A percentile compares a stretch with the other conserved stretches of the same genome.
phyloP scores from a whole-genome alignment of 2,329 filamentous ascomycete genomes.

The Penicillium sp. region DNA sequence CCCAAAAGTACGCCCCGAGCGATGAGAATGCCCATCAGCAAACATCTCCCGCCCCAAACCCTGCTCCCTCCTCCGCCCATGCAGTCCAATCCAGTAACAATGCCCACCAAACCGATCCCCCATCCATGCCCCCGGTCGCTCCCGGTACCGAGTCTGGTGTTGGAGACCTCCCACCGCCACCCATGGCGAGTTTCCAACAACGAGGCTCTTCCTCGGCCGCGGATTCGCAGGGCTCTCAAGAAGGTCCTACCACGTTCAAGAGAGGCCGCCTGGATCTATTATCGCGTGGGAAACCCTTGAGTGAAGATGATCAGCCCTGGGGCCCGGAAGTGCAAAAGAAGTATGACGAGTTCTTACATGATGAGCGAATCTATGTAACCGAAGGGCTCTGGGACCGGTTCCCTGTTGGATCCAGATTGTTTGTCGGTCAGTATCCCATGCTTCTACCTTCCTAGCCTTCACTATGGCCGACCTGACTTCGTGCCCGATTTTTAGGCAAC shows the following conservation, averaged over 20 bases:
- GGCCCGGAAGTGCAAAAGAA: slow-evolving; percentile 56
- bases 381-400: slow-evolving; percentile 61
- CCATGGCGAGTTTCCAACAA: slow-evolving; percentile 50
- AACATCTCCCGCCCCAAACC: slow-evolving; percentile 35
- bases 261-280: slow-evolving; percentile 36
- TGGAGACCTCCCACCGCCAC: slow-evolving; percentile 49
- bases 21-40: slow-evolving; percentile 51
- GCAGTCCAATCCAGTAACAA: slow-evolving; percentile 45
- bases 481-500: slow-evolving; percentile 67
- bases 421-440: slow-evolving; percentile 51
- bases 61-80: slow-evolving; percentile 37
- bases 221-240: slow-evolving; percentile 32
- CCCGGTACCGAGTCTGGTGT: slow-evolving; percentile 45
- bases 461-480: slow-evolving; percentile 14
- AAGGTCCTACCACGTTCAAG: slow-evolving; percentile 31
- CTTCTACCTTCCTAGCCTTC: neutral
- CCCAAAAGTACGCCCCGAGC: slow-evolving; percentile 46
- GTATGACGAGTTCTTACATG: slow-evolving; percentile 58
- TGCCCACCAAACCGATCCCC: slow-evolving; percentile 35
- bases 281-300: slow-evolving; percentile 30
- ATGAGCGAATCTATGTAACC: slow-evolving; percentile 58
- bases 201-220: slow-evolving; percentile 33
- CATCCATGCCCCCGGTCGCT: slow-evolving; percentile 38
- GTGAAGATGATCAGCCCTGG: slow-evolving; percentile 54
- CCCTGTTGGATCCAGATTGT: slow-evolving; percentile 55